These are phyloP conservation scores for Pseudopithomyces maydicus DNA, from an alignment of 2,329 filamentous ascomycete species.

Conservation along the genomic window DNA sequence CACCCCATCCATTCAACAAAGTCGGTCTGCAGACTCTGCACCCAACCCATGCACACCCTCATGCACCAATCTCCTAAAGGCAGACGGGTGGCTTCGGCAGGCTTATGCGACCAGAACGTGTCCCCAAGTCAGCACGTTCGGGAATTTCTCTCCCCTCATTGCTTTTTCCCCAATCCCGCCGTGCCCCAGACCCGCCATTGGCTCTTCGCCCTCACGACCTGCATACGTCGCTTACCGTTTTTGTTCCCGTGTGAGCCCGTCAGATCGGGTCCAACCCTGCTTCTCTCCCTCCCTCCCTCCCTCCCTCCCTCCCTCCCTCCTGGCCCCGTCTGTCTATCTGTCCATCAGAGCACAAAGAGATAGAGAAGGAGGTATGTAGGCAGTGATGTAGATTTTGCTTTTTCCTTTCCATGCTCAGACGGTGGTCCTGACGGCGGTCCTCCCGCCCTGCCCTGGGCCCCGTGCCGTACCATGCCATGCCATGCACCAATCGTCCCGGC, in stretches of 20 bases:
- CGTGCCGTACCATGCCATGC: too few species aligned
- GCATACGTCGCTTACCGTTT: conserved; percentile 4
- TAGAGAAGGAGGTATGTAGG: too few species aligned
- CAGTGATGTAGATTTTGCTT: too few species aligned
- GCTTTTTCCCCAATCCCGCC: not conserved
- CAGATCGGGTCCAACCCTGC: not conserved
- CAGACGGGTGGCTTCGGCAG: conserved; percentile 25
- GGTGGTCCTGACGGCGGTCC: too few species aligned
- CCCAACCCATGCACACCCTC: not conserved
- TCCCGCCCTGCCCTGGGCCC: too few species aligned
- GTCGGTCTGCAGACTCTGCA: not conserved
- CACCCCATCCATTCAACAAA: not conserved
- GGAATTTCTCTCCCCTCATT: not conserved
- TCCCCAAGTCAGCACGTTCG: not conserved
- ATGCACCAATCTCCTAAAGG: conserved; percentile 10
- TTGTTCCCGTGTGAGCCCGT: conserved; percentile 1
- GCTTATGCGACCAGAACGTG: conserved; percentile 25
- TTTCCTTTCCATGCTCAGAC: too few species aligned
- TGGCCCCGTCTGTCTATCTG: too few species aligned
- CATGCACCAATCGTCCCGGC: too few species aligned
- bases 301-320: not conserved
- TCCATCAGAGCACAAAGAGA: too few species aligned
- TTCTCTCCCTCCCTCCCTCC: not conserved
- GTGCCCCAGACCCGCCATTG: not conserved
- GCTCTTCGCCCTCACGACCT: not conserved